Evolutionary conservation across 495 filamentous ascomycete genomes (phyloP), one percentile per base, ranked within the genome.

Genomic region (Hyaloscypha bicolor): DNA sequence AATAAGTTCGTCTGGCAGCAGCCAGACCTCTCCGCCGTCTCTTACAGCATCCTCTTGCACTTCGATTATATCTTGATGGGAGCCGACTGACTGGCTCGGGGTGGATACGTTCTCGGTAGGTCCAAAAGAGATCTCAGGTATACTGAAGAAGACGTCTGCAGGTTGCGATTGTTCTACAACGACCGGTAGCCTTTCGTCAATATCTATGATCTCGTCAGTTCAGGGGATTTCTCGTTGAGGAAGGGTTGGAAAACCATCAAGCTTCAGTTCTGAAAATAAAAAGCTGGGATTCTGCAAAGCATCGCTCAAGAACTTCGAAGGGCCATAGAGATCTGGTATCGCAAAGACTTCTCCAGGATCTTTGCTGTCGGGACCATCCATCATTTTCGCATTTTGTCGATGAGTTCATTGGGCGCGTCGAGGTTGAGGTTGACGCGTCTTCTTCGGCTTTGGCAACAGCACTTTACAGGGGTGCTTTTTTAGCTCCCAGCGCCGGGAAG

Each of bases 281-380:
- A 69, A n/a, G 33, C 66, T 64, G 16, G 55, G 30, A 31, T 66
- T 32, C 19, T 65, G 60, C 14, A 79, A 9, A 16, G 33, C 51
- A 42, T 25, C 42, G 12, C 2, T 19, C 29, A 67, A 52, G 4
- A 62, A 53, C 55, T 62, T 59, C 6, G 73, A 72, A 3, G 63
- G 65, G 56, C 77, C 79, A 83, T 85, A 90, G 51, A 92, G 83
- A 69, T 89, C 85, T 29, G 89, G 89, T 62, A 93, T 87, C 14
- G 85, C 85, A 73, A 95, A 95, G 2, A 91, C 86, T 71, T 91
- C 79, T 14, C 82, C 81, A 32, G 70, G 67, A 56, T 87, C 80
- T 37, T 81, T 76, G 37, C 79, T 74, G 59, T 76, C 72, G 33
- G 83, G 16, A 53, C 69, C 60, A 12, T 48, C 42, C 42, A 48